A percentile compares a stretch with the other conserved stretches of the same genome.
Evolutionary conservation across 2,329 filamentous ascomycete genomes (phyloP).

Genomic region (Neonectria coccinea): DNA sequence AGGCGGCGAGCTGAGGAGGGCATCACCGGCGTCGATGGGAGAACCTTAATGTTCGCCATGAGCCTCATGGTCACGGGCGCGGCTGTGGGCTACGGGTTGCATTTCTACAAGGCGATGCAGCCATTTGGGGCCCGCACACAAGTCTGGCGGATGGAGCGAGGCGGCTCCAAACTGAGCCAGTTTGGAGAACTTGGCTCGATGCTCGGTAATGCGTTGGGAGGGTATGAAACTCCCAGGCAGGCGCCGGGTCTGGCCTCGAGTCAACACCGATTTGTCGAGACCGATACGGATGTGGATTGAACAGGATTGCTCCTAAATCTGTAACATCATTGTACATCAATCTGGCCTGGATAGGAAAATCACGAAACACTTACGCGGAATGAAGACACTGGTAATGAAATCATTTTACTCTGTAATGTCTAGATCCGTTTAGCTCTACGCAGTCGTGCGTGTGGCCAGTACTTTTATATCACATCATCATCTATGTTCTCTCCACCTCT

Average conservation of each 20-base stretch:
- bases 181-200: constrained; percentile 63
- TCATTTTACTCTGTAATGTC: constrained; percentile 28
- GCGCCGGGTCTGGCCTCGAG: constrained; percentile 28
- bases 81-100: constrained; percentile 54
- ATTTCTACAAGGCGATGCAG: constrained; percentile 55
- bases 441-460: neutral
- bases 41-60: constrained; percentile 48
- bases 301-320: neutral
- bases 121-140: constrained; percentile 61
- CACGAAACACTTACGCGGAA: constrained; percentile 7
- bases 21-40: constrained; percentile 49
- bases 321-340: constrained; percentile 36
- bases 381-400: constrained; percentile 28
- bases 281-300: constrained; percentile 53
- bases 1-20: constrained; percentile 52
- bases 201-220: constrained; percentile 52
- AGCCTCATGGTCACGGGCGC: constrained; percentile 53
- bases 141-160: constrained; percentile 53
- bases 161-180: constrained; percentile 51
- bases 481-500: constrained; percentile 13
- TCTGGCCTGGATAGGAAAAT: constrained; percentile 28
- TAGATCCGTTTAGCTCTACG: constrained; percentile 27
- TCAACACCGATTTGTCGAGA: constrained; percentile 49
- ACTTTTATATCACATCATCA: constrained; percentile 13
- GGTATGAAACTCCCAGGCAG: constrained; percentile 35